phyloP scores from a whole-genome alignment of 345 rosid species.

The Erucastrum elatum region DNA sequence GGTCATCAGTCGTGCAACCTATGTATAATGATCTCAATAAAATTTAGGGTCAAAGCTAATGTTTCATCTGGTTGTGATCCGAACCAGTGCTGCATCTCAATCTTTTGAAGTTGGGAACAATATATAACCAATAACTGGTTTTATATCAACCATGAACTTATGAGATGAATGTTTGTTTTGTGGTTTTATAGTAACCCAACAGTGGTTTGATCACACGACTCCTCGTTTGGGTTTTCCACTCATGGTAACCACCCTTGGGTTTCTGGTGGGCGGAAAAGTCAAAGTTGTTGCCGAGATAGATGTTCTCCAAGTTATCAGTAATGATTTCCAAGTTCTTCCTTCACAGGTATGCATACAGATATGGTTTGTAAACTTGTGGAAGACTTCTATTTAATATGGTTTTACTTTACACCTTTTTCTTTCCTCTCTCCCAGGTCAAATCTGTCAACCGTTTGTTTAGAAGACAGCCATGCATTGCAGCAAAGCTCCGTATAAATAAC shows the following conservation, averaged over 20 bases:
- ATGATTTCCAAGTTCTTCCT: constrained; percentile 2
- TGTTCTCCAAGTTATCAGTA: neutral
- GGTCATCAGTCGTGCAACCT: too few species aligned
- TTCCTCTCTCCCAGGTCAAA: neutral
- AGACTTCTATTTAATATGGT: neutral
- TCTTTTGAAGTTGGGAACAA: neutral
- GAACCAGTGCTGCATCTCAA: too few species aligned
- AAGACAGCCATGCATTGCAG: neutral
- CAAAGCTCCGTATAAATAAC: neutral
- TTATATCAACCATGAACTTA: neutral
- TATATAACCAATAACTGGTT: neutral
- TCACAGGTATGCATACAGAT: neutral
- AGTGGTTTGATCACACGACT: neutral
- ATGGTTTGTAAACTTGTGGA: too few species aligned
- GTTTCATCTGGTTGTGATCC: too few species aligned
- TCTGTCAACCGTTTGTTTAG: neutral
- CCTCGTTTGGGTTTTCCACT: neutral
- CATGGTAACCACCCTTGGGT: neutral
- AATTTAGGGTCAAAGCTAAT: too few species aligned
- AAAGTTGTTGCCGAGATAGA: neutral
- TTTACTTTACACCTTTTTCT: neutral
- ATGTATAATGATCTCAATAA: too few species aligned
- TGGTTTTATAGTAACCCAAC: neutral
- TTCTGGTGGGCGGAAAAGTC: neutral
- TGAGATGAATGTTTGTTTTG: neutral